Percentiles rank a stretch among this genome's conserved stretches.
Evolutionary conservation across 1,284 basidiomycete genomes (phyloP).

Genomic region (Trichosporon sp.): DNA sequence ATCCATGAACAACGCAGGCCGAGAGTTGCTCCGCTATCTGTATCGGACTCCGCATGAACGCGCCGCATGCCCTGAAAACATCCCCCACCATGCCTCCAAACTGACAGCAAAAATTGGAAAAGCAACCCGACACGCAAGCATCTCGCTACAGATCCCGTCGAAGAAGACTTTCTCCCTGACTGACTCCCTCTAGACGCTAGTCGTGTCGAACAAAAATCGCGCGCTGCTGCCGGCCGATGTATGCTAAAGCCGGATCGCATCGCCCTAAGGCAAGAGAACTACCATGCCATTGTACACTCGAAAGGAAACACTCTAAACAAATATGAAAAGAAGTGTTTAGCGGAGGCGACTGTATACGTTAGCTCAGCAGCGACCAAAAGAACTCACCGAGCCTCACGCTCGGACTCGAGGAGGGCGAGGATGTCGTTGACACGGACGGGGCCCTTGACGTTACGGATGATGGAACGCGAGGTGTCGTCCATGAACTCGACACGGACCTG

Average conservation of each 20-base stretch:
- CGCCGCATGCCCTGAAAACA: no score
- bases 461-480: slow-evolving; percentile 91
- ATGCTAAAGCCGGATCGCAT: slow-evolving; percentile 25
- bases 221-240: not conserved
- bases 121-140: not conserved
- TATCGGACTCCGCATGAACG: no score
- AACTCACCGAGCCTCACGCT: slow-evolving; percentile 97
- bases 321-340: slow-evolving; percentile 15
- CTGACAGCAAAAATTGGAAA: not conserved
- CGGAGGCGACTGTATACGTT: slow-evolving; percentile 22
- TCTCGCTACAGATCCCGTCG: not conserved
- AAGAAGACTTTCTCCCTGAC: no score
- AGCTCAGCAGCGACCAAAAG: not conserved
- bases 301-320: slow-evolving; percentile 15
- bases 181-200: not conserved
- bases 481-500: slow-evolving; percentile 99
- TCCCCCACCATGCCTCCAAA: no score
- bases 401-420: slow-evolving; percentile 93
- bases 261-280: slow-evolving; percentile 18
- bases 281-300: slow-evolving; percentile 22
- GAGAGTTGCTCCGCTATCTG: no score
- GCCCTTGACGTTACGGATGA: slow-evolving; percentile 99
- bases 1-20: no score
- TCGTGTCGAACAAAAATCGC: not conserved
- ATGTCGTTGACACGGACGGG: slow-evolving; percentile 96